A percentile compares a stretch with the other conserved stretches of the same genome.
Evolutionary conservation across 2,329 filamentous ascomycete genomes (phyloP).

Genomic region (Penicillium sp.): DNA sequence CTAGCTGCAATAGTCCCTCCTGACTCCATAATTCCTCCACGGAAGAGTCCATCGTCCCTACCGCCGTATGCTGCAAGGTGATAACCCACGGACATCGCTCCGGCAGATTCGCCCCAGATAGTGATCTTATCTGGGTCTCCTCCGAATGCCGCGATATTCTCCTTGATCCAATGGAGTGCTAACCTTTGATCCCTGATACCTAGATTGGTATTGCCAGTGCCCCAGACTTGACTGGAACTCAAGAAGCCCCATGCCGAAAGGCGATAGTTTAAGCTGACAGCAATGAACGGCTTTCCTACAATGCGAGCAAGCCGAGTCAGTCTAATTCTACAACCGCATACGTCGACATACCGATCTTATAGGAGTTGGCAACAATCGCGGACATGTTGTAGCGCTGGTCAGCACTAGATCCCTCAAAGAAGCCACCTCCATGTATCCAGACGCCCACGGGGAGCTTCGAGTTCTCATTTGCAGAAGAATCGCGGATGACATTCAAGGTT

Average conservation of each 20-base stretch:
- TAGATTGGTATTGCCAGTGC: conserved; percentile 46
- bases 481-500: conserved; percentile 53
- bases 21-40: conserved; percentile 45
- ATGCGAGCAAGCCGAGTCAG: background rate
- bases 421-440: conserved; percentile 55
- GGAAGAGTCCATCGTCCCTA: conserved; percentile 47
- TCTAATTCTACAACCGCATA: no score
- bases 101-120: conserved; percentile 52
- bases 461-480: conserved; percentile 30
- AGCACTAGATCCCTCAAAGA: conserved; percentile 42
- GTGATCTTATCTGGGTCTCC: conserved; percentile 31
- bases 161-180: conserved; percentile 33
- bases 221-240: conserved; percentile 38
- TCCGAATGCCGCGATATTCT: conserved; percentile 32
- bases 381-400: conserved; percentile 57
- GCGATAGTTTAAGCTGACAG: conserved; percentile 49
- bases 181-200: conserved; percentile 41
- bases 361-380: conserved; percentile 49
- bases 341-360: conserved; percentile 39
- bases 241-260: conserved; percentile 48
- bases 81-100: conserved; percentile 43
- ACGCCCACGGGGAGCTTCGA: conserved; percentile 48
- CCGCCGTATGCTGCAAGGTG: conserved; percentile 50
- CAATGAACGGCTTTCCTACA: conserved; percentile 42
- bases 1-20: conserved; percentile 45